These are phyloP conservation scores for Deinandra increscens DNA, from an alignment of 129 eudicot species.

Conservation along the genomic window DNA sequence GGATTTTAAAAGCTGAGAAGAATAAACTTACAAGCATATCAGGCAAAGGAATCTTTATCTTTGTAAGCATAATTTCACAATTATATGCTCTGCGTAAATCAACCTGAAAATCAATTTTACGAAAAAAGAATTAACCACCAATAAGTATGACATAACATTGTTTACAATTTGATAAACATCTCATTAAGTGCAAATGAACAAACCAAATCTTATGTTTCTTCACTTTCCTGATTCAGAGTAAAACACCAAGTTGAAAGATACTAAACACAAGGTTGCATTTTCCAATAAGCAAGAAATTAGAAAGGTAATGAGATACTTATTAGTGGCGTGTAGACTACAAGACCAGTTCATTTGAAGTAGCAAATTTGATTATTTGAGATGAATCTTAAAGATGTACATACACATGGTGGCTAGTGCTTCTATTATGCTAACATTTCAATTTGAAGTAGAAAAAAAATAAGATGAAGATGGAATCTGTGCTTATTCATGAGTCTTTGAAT, in stretches of 20 bases:
- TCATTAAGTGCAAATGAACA: constrained; percentile 16
- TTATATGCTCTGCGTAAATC: constrained; percentile 92
- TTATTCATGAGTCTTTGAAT: not conserved
- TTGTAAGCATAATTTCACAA: constrained; percentile 96
- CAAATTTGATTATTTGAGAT: not conserved
- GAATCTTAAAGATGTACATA: not conserved
- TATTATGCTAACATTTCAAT: not conserved
- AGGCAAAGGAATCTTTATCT: constrained; percentile 87
- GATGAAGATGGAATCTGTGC: not conserved
- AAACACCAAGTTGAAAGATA: not conserved
- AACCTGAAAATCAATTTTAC: constrained; percentile 48
- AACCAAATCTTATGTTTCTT: constrained; percentile 8
- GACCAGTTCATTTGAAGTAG: constrained; percentile 6
- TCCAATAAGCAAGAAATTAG: not conserved
- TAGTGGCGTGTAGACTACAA: constrained; percentile 12
- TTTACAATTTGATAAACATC: constrained; percentile 18
- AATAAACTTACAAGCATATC: constrained; percentile 82
- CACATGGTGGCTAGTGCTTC: not conserved
- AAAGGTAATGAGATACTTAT: constrained; percentile 4
- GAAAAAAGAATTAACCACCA: constrained; percentile 4
- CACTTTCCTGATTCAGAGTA: not conserved
- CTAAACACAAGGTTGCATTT: constrained; percentile 11
- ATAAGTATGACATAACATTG: not conserved
- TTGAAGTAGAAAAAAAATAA: not conserved
- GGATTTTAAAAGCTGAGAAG: not conserved